These are phyloP conservation scores for Beta lomatogona DNA, from an alignment of 179 eudicot genomes.

Conservation along the genomic window DNA sequence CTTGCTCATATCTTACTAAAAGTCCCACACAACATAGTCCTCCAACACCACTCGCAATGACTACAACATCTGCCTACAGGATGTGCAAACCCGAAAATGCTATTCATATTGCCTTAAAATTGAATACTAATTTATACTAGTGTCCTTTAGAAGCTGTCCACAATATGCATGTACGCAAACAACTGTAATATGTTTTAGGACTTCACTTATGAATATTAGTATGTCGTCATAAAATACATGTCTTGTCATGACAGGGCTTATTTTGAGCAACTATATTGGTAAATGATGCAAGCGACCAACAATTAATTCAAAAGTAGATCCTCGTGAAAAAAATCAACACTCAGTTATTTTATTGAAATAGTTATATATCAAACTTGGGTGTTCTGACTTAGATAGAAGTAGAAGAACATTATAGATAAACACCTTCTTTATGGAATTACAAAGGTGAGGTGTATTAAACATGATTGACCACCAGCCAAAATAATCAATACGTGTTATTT, in stretches of 20 bases:
- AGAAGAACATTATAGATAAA: no score
- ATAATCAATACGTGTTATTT: no score
- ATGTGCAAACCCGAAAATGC: not conserved
- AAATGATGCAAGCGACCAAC: not conserved
- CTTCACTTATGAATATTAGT: not conserved
- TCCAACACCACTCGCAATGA: constrained; percentile 92
- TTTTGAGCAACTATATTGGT: not conserved
- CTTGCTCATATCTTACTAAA: constrained; percentile 77
- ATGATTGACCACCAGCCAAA: no score
- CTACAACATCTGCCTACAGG: constrained; percentile 74
- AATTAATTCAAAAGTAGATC: not conserved
- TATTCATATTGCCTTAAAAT: not conserved
- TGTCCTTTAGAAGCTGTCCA: not conserved
- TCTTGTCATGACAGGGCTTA: not conserved
- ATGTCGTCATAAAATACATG: not conserved
- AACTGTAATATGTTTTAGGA: not conserved
- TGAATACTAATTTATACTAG: not conserved
- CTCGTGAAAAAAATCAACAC: not conserved
- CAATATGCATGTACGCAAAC: not conserved
- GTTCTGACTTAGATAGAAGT: not conserved
- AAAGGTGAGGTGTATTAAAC: no score
- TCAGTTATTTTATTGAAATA: not conserved
- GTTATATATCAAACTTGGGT: not conserved
- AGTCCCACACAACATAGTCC: constrained; percentile 94
- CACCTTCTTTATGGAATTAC: no score